These are phyloP conservation scores for Zarea fungicola DNA, from an alignment of 2,329 filamentous ascomycete species.

Conservation along the genomic window DNA sequence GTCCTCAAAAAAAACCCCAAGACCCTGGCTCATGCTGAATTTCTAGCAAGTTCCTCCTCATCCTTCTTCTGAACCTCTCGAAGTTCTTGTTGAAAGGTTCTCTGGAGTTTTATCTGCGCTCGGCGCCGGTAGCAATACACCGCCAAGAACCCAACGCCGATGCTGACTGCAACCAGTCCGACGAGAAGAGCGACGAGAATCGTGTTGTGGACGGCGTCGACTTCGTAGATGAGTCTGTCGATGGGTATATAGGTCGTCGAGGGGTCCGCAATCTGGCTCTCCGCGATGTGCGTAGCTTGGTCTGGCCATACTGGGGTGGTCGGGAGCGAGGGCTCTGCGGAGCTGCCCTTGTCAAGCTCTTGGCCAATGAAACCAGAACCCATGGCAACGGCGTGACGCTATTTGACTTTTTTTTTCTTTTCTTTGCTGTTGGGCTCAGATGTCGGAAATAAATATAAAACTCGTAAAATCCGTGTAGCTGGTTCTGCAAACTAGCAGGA, in stretches of 20 bases:
- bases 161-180: background rate
- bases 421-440: too few species aligned
- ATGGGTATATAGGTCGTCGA: background rate
- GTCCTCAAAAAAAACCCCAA: too few species aligned
- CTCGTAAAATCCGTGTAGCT: background rate
- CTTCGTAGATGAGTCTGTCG: background rate
- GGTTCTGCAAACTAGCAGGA: background rate
- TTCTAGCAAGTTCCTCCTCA: background rate
- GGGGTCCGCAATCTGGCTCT: background rate
- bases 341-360: background rate
- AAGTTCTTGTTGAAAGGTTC: conserved; percentile 1
- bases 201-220: conserved; percentile 5
- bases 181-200: conserved; percentile 4
- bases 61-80: background rate
- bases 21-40: too few species aligned
- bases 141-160: conserved; percentile 2
- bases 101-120: background rate
- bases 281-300: background rate
- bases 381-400: too few species aligned
- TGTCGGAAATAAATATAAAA: background rate
- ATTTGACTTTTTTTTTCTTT: too few species aligned
- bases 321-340: background rate
- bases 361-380: conserved; percentile 3
- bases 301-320: background rate
- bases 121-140: conserved; percentile 3